Conservation (phyloP, 1,139 yeast species). For the Suhomyces taliae region DNA sequence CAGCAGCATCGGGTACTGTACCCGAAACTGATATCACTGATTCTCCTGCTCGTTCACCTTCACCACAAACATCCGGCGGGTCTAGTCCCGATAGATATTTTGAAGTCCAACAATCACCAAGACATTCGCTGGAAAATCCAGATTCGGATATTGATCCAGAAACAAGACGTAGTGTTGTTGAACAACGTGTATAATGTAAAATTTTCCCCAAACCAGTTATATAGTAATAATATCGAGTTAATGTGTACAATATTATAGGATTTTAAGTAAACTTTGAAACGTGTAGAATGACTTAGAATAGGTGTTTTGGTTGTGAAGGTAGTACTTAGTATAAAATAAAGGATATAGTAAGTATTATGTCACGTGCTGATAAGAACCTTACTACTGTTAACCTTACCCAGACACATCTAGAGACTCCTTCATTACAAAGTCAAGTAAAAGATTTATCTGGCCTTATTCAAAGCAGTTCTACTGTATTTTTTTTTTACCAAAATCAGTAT, state of each 20-base stretch:
- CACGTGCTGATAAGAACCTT: too few relatives aligned
- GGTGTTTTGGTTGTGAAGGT: too few relatives aligned
- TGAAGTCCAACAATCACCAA: neutral
- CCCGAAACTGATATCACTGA: neutral
- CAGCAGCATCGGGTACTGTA: neutral
- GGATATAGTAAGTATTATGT: too few relatives aligned
- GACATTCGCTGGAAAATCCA: neutral
- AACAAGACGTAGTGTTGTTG: constrained; percentile 23
- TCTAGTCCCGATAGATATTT: neutral
- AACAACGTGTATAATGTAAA: constrained; percentile 26
- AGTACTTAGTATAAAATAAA: too few relatives aligned
- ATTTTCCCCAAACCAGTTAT: neutral
- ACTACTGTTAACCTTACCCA: too few relatives aligned
- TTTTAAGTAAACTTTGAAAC: too few relatives aligned
- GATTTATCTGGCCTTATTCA: too few relatives aligned
- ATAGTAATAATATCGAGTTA: neutral
- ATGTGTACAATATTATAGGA: neutral
- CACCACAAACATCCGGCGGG: neutral
- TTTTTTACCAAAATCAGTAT: too few relatives aligned
- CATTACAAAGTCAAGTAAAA: too few relatives aligned
- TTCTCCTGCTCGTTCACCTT: neutral
- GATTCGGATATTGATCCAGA: constrained; percentile 5
- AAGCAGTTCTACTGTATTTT: too few relatives aligned
- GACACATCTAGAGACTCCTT: too few relatives aligned
- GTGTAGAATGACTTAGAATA: too few relatives aligned